A percentile compares a stretch with the other conserved stretches of the same genome.
Evolutionary conservation across 192 early-diverging fungal genomes (phyloP).

Genomic region (Spizellomyces sp.): DNA sequence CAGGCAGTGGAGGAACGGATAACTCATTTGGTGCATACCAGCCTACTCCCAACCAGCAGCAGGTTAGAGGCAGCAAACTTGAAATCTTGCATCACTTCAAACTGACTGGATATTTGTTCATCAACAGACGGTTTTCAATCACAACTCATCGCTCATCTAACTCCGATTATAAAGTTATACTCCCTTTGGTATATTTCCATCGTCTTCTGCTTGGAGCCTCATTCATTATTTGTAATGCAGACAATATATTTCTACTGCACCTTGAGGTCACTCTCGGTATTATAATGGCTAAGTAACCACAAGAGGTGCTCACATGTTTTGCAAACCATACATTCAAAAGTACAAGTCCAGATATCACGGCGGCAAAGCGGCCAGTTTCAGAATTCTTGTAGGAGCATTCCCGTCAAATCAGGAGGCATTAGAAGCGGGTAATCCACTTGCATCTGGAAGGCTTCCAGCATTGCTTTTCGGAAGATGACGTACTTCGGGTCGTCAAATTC

Average conservation of each 20-base stretch:
- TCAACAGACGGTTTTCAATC: neutral
- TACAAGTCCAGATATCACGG: neutral
- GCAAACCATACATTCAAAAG: neutral
- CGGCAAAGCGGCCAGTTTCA: neutral
- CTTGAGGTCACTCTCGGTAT: neutral
- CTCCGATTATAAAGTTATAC: neutral
- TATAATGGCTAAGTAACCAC: neutral
- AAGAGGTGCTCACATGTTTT: neutral
- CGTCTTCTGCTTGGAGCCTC: too few relatives aligned
- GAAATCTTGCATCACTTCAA: too few relatives aligned
- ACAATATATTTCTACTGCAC: constrained; percentile 1
- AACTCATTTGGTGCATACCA: neutral
- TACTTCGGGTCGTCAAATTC: constrained; percentile 41
- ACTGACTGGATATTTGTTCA: too few relatives aligned
- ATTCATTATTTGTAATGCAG: too few relatives aligned
- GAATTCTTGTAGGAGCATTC: constrained; percentile 39
- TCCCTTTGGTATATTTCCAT: too few relatives aligned
- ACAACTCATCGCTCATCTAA: neutral
- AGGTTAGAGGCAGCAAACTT: too few relatives aligned
- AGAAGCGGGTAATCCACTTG: constrained; percentile 48
- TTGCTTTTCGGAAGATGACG: constrained; percentile 31
- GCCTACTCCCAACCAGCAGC: too few relatives aligned
- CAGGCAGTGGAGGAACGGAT: neutral
- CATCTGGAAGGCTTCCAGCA: constrained; percentile 36
- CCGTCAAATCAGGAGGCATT: constrained; percentile 40